Percentiles rank a stretch among this genome's conserved stretches.
These are phyloP conservation scores for Hibiscus syriacus DNA, from an alignment of 345 rosid genomes.

Conservation along the genomic window DNA sequence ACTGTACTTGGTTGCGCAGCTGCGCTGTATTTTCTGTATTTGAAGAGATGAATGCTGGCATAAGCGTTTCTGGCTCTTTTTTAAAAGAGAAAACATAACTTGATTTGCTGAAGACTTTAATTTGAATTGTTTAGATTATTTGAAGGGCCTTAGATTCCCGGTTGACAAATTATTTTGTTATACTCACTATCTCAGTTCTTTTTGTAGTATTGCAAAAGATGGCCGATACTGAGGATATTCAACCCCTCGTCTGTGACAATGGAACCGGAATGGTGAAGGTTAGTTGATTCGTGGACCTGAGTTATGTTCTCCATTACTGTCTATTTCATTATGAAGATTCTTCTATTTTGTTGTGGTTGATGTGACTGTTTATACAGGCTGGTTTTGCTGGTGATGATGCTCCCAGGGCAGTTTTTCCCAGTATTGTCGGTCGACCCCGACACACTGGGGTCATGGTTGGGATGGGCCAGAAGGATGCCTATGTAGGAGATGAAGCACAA, in stretches of 20 bases:
- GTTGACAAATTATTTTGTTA: no score
- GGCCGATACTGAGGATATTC: background rate
- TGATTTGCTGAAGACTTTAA: background rate
- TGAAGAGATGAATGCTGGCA: no score
- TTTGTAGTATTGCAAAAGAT: background rate
- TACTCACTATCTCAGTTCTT: no score
- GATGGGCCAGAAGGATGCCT: constrained; percentile 63
- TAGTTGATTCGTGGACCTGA: background rate
- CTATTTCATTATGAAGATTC: no score
- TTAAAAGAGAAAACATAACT: no score
- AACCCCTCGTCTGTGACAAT: background rate
- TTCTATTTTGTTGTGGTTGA: background rate
- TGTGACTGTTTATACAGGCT: constrained; percentile 20
- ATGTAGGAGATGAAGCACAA: constrained; percentile 56
- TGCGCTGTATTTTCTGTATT: no score
- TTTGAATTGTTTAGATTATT: background rate
- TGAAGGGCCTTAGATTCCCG: background rate
- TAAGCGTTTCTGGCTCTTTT: no score
- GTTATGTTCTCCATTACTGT: background rate
- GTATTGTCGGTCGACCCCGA: constrained; percentile 31
- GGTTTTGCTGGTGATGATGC: constrained; percentile 50
- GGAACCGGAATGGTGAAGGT: background rate
- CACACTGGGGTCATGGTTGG: constrained; percentile 37
- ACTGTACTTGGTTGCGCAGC: no score
- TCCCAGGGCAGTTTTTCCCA: constrained; percentile 44